phyloP scores from a whole-genome alignment of 371 early-diverging fungal genomes.

The Rhizopus sp. region DNA sequence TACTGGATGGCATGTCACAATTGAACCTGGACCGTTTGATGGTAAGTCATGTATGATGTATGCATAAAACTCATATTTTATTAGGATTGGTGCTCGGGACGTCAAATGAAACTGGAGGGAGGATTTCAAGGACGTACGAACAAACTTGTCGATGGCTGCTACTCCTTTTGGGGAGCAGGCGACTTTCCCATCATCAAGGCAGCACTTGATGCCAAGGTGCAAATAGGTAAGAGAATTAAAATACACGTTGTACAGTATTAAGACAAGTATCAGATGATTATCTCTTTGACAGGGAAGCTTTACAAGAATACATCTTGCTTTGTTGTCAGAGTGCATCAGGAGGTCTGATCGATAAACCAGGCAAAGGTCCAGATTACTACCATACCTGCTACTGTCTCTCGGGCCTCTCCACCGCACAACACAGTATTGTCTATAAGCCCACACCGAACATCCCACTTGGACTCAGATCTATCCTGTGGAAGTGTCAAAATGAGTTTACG shows the following conservation, averaged over 20 bases:
- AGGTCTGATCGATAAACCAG: conserved; percentile 93
- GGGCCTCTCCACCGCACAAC: conserved; percentile 78
- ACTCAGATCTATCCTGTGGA: conserved; percentile 43
- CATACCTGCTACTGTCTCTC: conserved; percentile 94
- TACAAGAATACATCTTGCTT: conserved; percentile 85
- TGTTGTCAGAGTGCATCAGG: conserved; percentile 85
- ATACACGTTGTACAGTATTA: not conserved
- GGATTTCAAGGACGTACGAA: conserved; percentile 97
- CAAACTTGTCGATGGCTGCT: conserved; percentile 98
- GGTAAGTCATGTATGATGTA: conserved; percentile 28
- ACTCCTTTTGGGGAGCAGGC: conserved; percentile 96
- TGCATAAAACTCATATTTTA: not conserved
- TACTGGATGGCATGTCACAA: conserved; percentile 65
- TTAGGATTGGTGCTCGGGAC: conserved; percentile 71
- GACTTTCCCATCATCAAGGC: conserved; percentile 76
- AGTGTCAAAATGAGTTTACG: conserved; percentile 33
- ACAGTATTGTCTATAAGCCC: conserved; percentile 38
- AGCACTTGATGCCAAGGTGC: conserved; percentile 12
- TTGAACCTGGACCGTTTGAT: conserved; percentile 66
- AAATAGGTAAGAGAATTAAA: too few species aligned
- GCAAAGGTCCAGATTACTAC: conserved; percentile 84
- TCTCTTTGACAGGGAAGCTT: conserved; percentile 68
- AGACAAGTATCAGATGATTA: conserved; percentile 23
- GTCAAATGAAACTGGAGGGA: conserved; percentile 92
- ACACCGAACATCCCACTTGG: conserved; percentile 26